Base-by-base conservation (phyloP, 2,329 filamentous ascomycete species). In the Magnaporthiopsis incrustans region DNA sequence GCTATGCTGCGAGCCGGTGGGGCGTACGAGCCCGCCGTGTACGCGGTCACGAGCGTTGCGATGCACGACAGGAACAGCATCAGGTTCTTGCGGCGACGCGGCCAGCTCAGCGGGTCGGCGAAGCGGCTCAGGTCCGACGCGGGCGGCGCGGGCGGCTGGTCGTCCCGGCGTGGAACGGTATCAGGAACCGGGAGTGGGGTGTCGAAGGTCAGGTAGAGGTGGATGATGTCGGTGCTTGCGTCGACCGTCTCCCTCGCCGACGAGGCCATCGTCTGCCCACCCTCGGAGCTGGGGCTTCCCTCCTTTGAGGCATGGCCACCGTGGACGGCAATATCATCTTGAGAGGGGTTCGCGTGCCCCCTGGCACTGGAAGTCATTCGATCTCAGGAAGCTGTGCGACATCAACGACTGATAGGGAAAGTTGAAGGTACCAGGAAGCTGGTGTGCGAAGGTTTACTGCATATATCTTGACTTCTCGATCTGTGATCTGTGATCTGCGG, bases 11-110 rank as follows among this genome's bases (percentile, higher is more conserved):
- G 74, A 0, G 87, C 78, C 0, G 90, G 85, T 0, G 91, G 88
- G 8, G 88, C 89, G 74, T 95, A 95, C 2, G 91, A 84, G 3
- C 92, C 92, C 0, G 92, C 90, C 0, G 89, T 85, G 73, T 93
- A 96, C 8, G 91, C 92, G 0, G 92, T 91, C 62, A 93, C 76
- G 26, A 86, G 82, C 0, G 92, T 96, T 1, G 90, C 91, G 8
- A 86, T 75, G 72, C 90, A 96, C 11, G 89, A 91, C 15, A 97
- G 80, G 70, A 82, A 83, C 11, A 94, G 85, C 69, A 90, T 86
- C 65, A 90, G 74, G 30, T 80, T 81, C 73, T 97, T 97, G 66
- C 87, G 85, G 59, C 78, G 79, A 64, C 77, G 72, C 0, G 89
- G 85, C 91, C 92, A 96, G 12, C 82, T 79, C 67, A 92, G 87